A percentile compares a stretch with the other conserved stretches of the same genome.
These are phyloP conservation scores for Athelia sp. DNA, from an alignment of 1,284 basidiomycete species.

Conservation along the genomic window DNA sequence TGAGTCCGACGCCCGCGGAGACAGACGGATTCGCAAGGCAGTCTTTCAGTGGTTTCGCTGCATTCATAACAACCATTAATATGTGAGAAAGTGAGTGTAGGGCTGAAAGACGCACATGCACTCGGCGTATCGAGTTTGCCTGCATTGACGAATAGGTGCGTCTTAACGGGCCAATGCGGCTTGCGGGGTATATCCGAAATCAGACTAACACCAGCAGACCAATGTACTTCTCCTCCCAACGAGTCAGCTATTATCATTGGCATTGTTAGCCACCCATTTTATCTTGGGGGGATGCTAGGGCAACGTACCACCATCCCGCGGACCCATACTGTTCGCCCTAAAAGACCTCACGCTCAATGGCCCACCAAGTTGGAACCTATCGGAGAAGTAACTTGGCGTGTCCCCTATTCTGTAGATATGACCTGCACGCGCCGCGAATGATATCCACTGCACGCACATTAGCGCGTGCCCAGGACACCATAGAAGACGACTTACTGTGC, in stretches of 20 bases:
- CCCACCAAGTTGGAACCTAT: slow-evolving; percentile 93
- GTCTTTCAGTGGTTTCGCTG: slow-evolving; percentile 33
- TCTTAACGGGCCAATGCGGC: slow-evolving; percentile 85
- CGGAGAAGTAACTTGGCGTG: slow-evolving; percentile 56
- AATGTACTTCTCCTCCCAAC: slow-evolving; percentile 86
- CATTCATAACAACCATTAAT: background rate
- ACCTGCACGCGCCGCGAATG: slow-evolving; percentile 60
- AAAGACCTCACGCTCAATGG: slow-evolving; percentile 89
- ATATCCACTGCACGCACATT: slow-evolving; percentile 44
- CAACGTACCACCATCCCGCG: slow-evolving; percentile 70
- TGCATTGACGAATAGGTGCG: slow-evolving; percentile 83
- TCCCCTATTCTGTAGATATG: slow-evolving; percentile 50
- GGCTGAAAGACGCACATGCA: slow-evolving; percentile 36
- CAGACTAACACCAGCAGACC: slow-evolving; percentile 78
- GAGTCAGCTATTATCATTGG: slow-evolving; percentile 54
- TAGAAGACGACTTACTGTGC: slow-evolving; percentile 42
- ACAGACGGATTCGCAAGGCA: slow-evolving; percentile 54
- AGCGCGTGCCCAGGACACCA: slow-evolving; percentile 3
- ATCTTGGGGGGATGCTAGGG: background rate
- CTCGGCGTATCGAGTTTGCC: slow-evolving; percentile 75
- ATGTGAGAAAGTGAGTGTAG: slow-evolving; percentile 5
- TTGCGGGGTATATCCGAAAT: slow-evolving; percentile 78
- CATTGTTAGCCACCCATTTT: background rate
- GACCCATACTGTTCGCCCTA: slow-evolving; percentile 80
- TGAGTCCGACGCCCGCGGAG: slow-evolving; percentile 85